Base-by-base conservation (phyloP, 129 eudicot species). In the Flaveria robusta region DNA sequence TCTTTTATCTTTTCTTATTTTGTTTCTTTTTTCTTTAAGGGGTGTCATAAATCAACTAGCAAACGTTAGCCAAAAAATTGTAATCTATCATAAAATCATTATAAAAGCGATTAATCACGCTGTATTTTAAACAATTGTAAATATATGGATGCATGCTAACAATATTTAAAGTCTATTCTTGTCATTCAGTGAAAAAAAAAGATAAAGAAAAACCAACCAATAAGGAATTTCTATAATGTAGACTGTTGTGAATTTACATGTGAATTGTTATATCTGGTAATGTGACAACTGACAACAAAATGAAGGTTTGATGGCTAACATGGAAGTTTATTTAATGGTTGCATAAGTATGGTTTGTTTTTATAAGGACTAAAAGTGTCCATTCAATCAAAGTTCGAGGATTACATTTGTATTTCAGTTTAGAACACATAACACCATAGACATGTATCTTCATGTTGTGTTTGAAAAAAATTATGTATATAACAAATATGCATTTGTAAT, bases 1-100 rank as follows among this genome's bases (percentile, higher is more conserved):
- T 62, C 31, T 24, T 11, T 12, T 7, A 12, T 14, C 13, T 74
- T 74, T 64, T 74, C 78, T 62, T 27, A 45, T 31, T 45, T 71
- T 46, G 31, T 50, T 10, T 51, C 11, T 6, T 31, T 51, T 70
- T 16, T n/a, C n/a, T 70, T 49, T 20, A 7, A 27, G 1, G 9
- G 12, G 27, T 39, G 63, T 8, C 16, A 34, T 71, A 20, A n/a
- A 29, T 16, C 13, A 23, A 31, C 9, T 49, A 29, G 64, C 16
- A 26, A 49, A 50, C 9, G 47, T 29, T 26, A 46, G 14, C 20
- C 42, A 14, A 5, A 19, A 31, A 22, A 13, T 19, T 8, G 62
- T 55, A 55, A 55, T n/a, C n/a, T n/a, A n/a, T n/a, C n/a, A n/a
- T n/a, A n/a, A n/a, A n/a, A n/a, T 55, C 15, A 20, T 2, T 0